These are phyloP conservation scores for Phymatotrichopsis omnivora DNA, from an alignment of 2,329 filamentous ascomycete genomes.

Conservation along the genomic window DNA sequence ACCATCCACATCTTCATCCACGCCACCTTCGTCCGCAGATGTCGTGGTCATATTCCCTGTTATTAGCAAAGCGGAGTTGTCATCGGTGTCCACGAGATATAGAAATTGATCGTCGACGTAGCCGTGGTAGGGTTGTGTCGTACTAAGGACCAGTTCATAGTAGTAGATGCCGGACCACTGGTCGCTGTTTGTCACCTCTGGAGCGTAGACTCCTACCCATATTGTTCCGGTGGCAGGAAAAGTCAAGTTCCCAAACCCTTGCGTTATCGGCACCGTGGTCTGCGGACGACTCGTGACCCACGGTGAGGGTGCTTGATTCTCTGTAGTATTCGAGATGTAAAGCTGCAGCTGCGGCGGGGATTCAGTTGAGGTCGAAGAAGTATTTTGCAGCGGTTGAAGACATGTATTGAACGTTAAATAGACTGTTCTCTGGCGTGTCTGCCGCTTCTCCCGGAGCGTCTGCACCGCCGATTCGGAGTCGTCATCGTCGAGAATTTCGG, in stretches of 20 bases:
- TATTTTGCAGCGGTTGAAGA: slow-evolving; percentile 55
- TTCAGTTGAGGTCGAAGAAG: slow-evolving; percentile 37
- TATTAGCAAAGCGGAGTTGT: slow-evolving; percentile 63
- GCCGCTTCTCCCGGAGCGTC: slow-evolving; percentile 28
- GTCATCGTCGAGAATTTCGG: too few relatives aligned
- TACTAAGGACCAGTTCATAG: slow-evolving; percentile 71
- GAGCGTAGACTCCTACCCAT: slow-evolving; percentile 66
- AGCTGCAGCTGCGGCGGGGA: slow-evolving; percentile 58
- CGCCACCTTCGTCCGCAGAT: slow-evolving; percentile 47
- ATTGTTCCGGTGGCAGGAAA: slow-evolving; percentile 55
- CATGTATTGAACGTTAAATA: slow-evolving; percentile 86
- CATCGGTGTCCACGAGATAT: slow-evolving; percentile 77
- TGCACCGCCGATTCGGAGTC: neutral
- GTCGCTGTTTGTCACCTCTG: slow-evolving; percentile 46
- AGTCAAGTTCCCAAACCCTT: slow-evolving; percentile 59
- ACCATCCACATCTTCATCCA: slow-evolving; percentile 39
- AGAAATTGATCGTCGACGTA: slow-evolving; percentile 53
- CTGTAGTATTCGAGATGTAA: slow-evolving; percentile 58
- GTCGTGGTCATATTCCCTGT: slow-evolving; percentile 59
- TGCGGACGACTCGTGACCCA: slow-evolving; percentile 40
- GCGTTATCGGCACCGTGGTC: slow-evolving; percentile 44
- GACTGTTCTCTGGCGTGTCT: slow-evolving; percentile 42
- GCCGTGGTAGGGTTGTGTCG: slow-evolving; percentile 65
- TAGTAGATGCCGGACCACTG: slow-evolving; percentile 59
- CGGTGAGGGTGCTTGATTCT: slow-evolving; percentile 58